phyloP scores from a whole-genome alignment of 2,329 filamentous ascomycete species.

The Stachybotrys chartarum region DNA sequence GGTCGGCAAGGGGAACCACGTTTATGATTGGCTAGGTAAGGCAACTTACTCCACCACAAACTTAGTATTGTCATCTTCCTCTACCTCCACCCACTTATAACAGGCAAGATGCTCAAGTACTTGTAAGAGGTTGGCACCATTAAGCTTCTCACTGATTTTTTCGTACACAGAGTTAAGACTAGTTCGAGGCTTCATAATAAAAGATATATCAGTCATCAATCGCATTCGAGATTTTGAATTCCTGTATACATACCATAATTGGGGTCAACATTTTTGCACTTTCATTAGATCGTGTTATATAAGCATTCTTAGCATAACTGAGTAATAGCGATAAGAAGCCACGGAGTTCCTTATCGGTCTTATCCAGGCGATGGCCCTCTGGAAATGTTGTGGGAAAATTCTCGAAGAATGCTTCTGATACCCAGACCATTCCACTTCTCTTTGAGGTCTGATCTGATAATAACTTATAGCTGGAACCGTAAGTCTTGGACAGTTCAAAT shows the following conservation, averaged over 20 bases:
- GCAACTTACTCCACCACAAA: neutral
- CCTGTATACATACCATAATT: neutral
- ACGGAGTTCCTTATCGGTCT: neutral
- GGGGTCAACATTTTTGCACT: neutral
- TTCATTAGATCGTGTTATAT: neutral
- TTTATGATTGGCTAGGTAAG: neutral
- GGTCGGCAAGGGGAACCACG: too few species aligned
- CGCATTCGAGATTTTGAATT: neutral
- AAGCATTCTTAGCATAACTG: neutral
- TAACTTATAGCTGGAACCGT: neutral
- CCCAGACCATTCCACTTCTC: neutral
- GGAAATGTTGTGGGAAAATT: neutral
- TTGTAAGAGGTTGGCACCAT: neutral
- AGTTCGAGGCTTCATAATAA: neutral
- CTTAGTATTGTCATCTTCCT: neutral
- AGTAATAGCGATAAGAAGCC: neutral
- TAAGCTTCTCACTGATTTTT: neutral
- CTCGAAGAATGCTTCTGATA: neutral
- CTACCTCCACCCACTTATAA: neutral
- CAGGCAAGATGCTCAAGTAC: neutral
- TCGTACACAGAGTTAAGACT: neutral
- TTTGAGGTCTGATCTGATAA: neutral
- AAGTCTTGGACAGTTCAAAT: neutral
- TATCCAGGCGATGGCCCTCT: neutral
- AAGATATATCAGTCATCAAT: neutral